These are phyloP conservation scores for Symbiodinium natans DNA, from an alignment of 73 alveolate species.

Conservation along the genomic window DNA sequence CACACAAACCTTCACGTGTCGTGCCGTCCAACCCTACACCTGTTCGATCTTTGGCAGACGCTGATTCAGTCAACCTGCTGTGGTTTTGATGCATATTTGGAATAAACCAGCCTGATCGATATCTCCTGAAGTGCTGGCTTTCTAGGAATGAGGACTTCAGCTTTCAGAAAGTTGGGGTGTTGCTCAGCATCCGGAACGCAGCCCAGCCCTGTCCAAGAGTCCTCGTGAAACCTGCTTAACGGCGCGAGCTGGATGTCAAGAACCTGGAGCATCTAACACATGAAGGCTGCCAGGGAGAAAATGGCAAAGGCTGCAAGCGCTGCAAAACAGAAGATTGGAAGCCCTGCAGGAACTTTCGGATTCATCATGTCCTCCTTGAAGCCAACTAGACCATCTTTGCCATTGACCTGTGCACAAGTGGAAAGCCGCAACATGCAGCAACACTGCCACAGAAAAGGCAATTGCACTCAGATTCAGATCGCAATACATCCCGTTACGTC, in stretches of 20 bases:
- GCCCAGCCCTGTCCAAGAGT: neutral
- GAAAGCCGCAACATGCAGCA: neutral
- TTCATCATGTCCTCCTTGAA: constrained; percentile 84
- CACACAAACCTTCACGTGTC: neutral
- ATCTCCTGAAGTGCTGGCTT: no score
- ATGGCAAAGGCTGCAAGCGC: neutral
- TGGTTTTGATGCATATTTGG: no score
- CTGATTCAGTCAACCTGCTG: no score
- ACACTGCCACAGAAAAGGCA: neutral
- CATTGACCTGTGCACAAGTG: constrained; percentile 47
- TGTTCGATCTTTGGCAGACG: no score
- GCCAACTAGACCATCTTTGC: constrained; percentile 72
- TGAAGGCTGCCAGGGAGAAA: no score
- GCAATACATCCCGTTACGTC: no score
- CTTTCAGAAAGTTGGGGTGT: neutral
- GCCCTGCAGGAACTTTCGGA: constrained; percentile 31
- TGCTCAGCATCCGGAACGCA: no score
- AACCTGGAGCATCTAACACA: constrained; percentile 4
- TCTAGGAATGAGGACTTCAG: no score
- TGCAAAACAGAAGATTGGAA: neutral
- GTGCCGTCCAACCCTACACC: neutral
- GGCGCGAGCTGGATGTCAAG: constrained; percentile 50
- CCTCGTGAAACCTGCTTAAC: constrained; percentile 72
- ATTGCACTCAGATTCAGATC: neutral
- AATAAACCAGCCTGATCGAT: no score